These are phyloP conservation scores for Poa annua DNA, from an alignment of 176 grass and related monocot genomes.

Conservation along the genomic window DNA sequence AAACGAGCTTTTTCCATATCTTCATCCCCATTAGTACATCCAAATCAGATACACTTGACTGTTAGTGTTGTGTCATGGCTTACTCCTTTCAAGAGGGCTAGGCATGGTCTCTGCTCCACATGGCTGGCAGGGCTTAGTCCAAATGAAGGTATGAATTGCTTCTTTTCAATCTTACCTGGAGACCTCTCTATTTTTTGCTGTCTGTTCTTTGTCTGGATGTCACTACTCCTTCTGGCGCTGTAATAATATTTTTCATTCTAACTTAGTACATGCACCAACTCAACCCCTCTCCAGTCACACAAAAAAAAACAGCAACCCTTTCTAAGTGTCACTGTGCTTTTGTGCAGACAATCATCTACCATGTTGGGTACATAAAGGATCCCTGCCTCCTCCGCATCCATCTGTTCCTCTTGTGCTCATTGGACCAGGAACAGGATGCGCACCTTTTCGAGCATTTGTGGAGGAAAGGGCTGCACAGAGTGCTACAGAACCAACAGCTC, in stretches of 20 bases:
- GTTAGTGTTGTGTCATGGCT: slow-evolving; percentile 78
- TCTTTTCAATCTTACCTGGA: not conserved
- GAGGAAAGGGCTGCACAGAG: slow-evolving; percentile 68
- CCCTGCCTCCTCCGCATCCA: slow-evolving; percentile 62
- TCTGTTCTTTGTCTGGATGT: slow-evolving; percentile 12
- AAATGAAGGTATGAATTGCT: slow-evolving; percentile 51
- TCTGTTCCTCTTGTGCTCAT: slow-evolving; percentile 80
- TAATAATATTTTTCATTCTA: not conserved
- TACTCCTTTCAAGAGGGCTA: slow-evolving; percentile 76
- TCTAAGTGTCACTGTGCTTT: slow-evolving; percentile 33
- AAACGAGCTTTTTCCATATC: slow-evolving; percentile 96
- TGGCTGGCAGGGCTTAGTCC: slow-evolving; percentile 74
- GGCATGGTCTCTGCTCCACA: slow-evolving; percentile 78
- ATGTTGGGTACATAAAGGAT: slow-evolving; percentile 72
- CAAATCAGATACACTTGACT: slow-evolving; percentile 80
- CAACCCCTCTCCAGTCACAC: not conserved
- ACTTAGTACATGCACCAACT: slow-evolving; percentile 1
- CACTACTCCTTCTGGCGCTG: not conserved
- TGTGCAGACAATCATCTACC: slow-evolving; percentile 68
- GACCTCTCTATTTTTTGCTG: not conserved
- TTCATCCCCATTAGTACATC: slow-evolving; percentile 78
- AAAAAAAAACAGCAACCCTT: not conserved
- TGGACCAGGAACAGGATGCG: slow-evolving; percentile 91
- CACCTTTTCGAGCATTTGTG: slow-evolving; percentile 83
- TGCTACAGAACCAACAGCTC: slow-evolving; percentile 45